Evolutionary conservation across 805 yeast species (phyloP).

Genomic region (Saturnispora hagleri): DNA sequence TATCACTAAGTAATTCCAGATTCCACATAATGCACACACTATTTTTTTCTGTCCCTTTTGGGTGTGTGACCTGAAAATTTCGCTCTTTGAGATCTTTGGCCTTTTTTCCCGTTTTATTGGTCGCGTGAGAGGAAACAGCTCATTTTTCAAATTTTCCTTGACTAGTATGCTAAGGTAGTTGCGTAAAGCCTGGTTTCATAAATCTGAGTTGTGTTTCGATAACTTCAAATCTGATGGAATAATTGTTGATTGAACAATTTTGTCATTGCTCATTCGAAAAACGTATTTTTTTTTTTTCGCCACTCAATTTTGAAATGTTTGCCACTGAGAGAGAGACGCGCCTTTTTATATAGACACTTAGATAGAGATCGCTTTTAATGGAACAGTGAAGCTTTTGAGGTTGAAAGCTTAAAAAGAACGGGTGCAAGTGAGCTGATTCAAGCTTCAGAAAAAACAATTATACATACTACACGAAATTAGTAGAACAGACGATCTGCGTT

Average conservation of each 20-base stretch:
- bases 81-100: not conserved
- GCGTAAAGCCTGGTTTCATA: not conserved
- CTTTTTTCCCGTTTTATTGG: not conserved
- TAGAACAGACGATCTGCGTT: no score
- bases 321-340: not conserved
- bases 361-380: not conserved
- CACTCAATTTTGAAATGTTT: not conserved
- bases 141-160: not conserved
- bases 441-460: not conserved
- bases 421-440: no score
- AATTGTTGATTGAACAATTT: no score
- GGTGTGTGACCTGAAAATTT: not conserved
- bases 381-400: no score
- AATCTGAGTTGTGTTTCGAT: not conserved
- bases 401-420: no score
- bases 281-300: not conserved
- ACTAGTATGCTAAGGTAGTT: not conserved
- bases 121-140: not conserved
- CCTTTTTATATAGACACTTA: not conserved
- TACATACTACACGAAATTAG: no score
- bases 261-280: not conserved
- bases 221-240: not conserved
- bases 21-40: not conserved
- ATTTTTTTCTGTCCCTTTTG: not conserved
- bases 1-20: not conserved